Base-by-base conservation (phyloP, 257 asterid species). In the Avicennia marina region DNA sequence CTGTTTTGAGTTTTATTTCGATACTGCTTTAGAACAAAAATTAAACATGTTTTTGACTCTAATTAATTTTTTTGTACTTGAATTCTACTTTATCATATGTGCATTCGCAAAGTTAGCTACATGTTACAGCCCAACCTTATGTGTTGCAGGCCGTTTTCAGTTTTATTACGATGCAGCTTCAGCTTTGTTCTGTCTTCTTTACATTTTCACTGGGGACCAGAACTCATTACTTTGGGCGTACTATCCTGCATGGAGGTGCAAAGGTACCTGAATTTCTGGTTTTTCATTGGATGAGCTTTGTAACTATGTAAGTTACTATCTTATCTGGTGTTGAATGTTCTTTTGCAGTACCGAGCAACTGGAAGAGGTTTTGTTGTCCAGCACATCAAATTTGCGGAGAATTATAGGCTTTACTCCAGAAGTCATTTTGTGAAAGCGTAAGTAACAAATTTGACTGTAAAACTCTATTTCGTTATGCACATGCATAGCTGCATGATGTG, bases 351-450 rank as follows among this genome's bases (percentile, higher is more conserved):
- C 71, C 87, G 97, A 54, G 97, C 98, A 57, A 93, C 98, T 63
- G 98, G 97, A 49, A 74, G 98, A 80, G 98, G 98, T 51, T 91
- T 91, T 66, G 98, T 89, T 62, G 98, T 93, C 62, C 93, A 79
- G 33, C 98, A 91, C 67, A 89, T 88, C 71, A 93, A 88, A 79
- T 93, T 88, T 73, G 97, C 98, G 0, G 98, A 93, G 39, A 93
- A 93, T 68, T 93, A 93, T 57, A 83, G 97, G 63, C 95, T 93
- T 48, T 93, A 85, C 69, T 89, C 98, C 1, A 81, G 97, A 79
- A 93, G 98, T 75, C 98, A 93, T 76, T 93, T 93, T 75, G 95
- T 89, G 42, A 93, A 88, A 66, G 98, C 97, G 98, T 91, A 66
- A 82, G 90, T 62, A 24, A 13, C 45, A 6, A 58, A 17, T 47